A percentile compares a stretch with the other conserved stretches of the same genome.
Evolutionary conservation across 441 rosid species (phyloP).

Genomic region (Bruguiera hainesii): DNA sequence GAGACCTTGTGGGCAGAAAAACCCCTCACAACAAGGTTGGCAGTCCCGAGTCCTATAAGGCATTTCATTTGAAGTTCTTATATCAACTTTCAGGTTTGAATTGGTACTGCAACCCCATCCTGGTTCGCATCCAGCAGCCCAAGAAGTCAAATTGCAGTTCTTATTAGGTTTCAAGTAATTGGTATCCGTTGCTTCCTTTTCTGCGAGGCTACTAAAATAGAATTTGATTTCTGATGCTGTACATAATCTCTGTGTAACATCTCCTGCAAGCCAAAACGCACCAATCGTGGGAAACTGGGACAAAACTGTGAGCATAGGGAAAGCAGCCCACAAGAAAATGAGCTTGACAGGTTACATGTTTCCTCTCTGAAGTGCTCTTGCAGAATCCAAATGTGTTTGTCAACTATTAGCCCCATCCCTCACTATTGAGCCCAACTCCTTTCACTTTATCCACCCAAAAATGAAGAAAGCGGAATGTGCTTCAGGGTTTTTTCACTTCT

Average conservation of each 20-base stretch:
- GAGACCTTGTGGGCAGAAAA: slow-evolving; percentile 92
- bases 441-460: too few species aligned
- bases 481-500: background rate
- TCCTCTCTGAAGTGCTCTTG: too few species aligned
- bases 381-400: too few species aligned
- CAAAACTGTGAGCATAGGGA: background rate
- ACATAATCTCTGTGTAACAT: slow-evolving; percentile 52
- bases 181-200: slow-evolving; percentile 17
- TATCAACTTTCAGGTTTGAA: slow-evolving; percentile 37
- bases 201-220: slow-evolving; percentile 53
- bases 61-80: slow-evolving; percentile 39
- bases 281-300: slow-evolving; percentile 11
- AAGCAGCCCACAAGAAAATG: background rate
- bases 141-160: slow-evolving; percentile 76
- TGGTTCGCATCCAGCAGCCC: slow-evolving; percentile 94
- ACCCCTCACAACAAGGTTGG: slow-evolving; percentile 81
- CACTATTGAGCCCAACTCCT: too few species aligned
- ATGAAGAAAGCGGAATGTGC: background rate
- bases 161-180: slow-evolving; percentile 49
- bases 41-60: slow-evolving; percentile 66
- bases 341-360: background rate
- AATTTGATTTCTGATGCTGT: slow-evolving; percentile 78
- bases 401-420: too few species aligned
- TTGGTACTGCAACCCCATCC: slow-evolving; percentile 83
- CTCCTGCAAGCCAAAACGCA: slow-evolving; percentile 46